phyloP scores from a whole-genome alignment of 305 asterid species.

The Fraxinus angustifolia region DNA sequence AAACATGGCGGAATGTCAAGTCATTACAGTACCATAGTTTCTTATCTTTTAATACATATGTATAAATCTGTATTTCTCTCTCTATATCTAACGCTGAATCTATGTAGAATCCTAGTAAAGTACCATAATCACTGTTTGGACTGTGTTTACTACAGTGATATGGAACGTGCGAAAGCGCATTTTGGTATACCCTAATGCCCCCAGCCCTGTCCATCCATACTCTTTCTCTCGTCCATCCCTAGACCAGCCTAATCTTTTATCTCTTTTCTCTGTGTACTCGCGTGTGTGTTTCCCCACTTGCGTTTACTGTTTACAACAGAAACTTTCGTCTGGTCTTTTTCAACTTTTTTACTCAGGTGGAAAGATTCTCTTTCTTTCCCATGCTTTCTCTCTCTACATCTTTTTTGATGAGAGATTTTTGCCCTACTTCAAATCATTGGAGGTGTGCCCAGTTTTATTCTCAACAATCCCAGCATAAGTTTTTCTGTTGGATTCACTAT shows the following conservation, averaged over 20 bases:
- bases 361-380: not conserved
- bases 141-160: not conserved
- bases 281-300: slow-evolving; percentile 3
- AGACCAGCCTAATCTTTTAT: slow-evolving; percentile 8
- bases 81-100: not conserved
- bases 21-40: slow-evolving; percentile 7
- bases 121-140: slow-evolving; percentile 15
- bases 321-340: not conserved
- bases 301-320: slow-evolving; percentile 7
- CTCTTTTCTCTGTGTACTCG: not conserved
- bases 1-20: slow-evolving; percentile 34
- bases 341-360: not conserved
- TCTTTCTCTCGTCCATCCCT: slow-evolving; percentile 17
- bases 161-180: slow-evolving; percentile 2
- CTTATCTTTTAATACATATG: too few species aligned
- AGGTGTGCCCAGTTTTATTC: not conserved
- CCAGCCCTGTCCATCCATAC: not conserved
- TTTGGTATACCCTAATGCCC: not conserved
- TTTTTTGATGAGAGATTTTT: not conserved
- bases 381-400: not conserved
- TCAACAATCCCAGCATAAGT: not conserved
- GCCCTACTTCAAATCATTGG: not conserved
- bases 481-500: not conserved
- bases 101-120: slow-evolving; percentile 17
- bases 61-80: not conserved